Conservation (phyloP, 306 rosid species). For the Betula pendula region DNA sequence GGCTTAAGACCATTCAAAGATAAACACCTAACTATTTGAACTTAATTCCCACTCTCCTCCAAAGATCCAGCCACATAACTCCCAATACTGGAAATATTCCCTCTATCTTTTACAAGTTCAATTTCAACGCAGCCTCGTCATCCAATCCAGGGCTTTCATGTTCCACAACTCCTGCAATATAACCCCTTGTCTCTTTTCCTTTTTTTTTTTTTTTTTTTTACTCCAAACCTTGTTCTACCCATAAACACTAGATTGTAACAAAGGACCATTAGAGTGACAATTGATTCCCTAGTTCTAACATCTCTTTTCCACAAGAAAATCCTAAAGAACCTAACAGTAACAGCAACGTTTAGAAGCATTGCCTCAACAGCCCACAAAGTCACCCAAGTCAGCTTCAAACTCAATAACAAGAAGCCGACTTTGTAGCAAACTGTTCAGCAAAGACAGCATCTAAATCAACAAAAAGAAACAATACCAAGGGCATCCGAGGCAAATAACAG, state of each 20-base stretch:
- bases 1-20: not conserved
- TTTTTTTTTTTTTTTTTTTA: not conserved
- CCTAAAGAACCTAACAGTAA: not conserved
- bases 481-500: not conserved
- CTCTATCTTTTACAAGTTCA: not conserved
- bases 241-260: not conserved
- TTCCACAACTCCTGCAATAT: not conserved
- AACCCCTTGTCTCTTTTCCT: not conserved
- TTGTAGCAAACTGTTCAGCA: too few species aligned
- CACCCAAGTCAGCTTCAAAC: too few species aligned
- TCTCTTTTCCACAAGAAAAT: not conserved
- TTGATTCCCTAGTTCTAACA: not conserved
- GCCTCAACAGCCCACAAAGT: not conserved
- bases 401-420: too few species aligned
- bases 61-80: not conserved
- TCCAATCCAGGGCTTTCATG: not conserved
- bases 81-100: not conserved
- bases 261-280: not conserved
- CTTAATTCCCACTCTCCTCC: not conserved
- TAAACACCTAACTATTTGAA: not conserved
- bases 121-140: not conserved
- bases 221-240: not conserved
- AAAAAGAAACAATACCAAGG: not conserved
- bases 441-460: not conserved
- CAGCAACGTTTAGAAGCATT: not conserved